These are phyloP conservation scores for Fusarium protoensiforme DNA, from an alignment of 2,329 filamentous ascomycete species.

Conservation along the genomic window DNA sequence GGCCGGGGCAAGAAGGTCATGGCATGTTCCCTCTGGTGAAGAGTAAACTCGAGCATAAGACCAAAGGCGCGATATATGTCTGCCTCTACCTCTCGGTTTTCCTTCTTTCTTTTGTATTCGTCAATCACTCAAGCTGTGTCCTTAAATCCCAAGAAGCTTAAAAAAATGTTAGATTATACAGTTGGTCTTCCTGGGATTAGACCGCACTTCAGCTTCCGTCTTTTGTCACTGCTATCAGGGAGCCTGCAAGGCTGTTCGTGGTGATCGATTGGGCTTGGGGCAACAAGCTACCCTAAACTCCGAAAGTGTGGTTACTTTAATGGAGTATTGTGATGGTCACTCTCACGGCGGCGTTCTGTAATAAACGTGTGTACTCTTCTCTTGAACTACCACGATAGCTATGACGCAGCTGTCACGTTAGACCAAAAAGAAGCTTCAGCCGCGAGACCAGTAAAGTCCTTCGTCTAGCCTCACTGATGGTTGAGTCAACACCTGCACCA, in stretches of 20 bases:
- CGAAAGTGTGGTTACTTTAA: background rate
- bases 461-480: too few species aligned
- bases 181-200: background rate
- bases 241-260: background rate
- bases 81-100: background rate
- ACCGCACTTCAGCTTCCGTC: background rate
- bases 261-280: background rate
- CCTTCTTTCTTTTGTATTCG: background rate
- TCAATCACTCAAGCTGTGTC: accelerated
- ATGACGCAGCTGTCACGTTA: background rate
- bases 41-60: background rate
- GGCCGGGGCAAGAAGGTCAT: background rate
- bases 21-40: background rate
- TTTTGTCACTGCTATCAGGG: too few species aligned
- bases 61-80: background rate
- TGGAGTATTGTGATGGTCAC: too few species aligned
- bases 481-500: background rate
- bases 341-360: background rate
- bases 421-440: background rate
- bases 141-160: too few species aligned
- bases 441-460: background rate
- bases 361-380: background rate
- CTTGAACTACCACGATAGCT: background rate
- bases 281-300: background rate
- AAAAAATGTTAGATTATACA: background rate